Percentiles rank a stretch among this genome's conserved stretches.
phyloP scores from a whole-genome alignment of 2,329 filamentous ascomycete species.

The Pezicula radicicola region DNA sequence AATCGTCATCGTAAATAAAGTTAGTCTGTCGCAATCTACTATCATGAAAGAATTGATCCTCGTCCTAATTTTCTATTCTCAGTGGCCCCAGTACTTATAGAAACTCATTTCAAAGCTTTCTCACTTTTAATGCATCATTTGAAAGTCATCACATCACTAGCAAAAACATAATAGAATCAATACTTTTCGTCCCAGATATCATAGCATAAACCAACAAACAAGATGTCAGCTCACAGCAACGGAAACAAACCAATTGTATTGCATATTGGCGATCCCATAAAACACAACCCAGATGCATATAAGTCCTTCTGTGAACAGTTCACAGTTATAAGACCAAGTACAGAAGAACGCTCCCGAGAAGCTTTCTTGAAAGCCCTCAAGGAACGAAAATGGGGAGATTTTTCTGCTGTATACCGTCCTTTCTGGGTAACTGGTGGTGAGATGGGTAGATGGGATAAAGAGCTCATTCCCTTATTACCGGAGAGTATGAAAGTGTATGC shows the following conservation, averaged over 20 bases:
- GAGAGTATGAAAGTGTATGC: conserved; percentile 53
- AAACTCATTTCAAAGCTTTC: too few relatives aligned
- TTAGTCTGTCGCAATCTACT: too few relatives aligned
- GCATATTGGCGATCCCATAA: conserved; percentile 29
- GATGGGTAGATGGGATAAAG: conserved; percentile 60
- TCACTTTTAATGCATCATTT: too few relatives aligned
- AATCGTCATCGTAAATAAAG: too few relatives aligned
- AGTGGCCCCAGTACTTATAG: too few relatives aligned
- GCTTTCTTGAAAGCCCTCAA: conserved; percentile 47
- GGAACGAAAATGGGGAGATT: conserved; percentile 52
- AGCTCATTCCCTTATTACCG: conserved; percentile 54
- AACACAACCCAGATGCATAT: conserved; percentile 26
- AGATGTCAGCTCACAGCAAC: too few relatives aligned
- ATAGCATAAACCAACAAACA: too few relatives aligned
- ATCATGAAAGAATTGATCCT: too few relatives aligned
- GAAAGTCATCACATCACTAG: too few relatives aligned
- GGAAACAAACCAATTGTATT: conserved; percentile 23
- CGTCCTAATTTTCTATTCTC: too few relatives aligned
- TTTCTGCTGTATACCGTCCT: conserved; percentile 49
- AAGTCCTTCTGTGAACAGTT: conserved; percentile 36
- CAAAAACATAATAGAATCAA: too few relatives aligned
- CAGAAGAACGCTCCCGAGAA: conserved; percentile 47
- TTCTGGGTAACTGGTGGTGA: conserved; percentile 65
- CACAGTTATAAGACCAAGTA: conserved; percentile 44
- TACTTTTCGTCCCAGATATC: too few relatives aligned